A percentile compares a stretch with the other conserved stretches of the same genome.
Evolutionary conservation across 495 filamentous ascomycete species (phyloP).

Genomic region (Cryomyces antarcticus): DNA sequence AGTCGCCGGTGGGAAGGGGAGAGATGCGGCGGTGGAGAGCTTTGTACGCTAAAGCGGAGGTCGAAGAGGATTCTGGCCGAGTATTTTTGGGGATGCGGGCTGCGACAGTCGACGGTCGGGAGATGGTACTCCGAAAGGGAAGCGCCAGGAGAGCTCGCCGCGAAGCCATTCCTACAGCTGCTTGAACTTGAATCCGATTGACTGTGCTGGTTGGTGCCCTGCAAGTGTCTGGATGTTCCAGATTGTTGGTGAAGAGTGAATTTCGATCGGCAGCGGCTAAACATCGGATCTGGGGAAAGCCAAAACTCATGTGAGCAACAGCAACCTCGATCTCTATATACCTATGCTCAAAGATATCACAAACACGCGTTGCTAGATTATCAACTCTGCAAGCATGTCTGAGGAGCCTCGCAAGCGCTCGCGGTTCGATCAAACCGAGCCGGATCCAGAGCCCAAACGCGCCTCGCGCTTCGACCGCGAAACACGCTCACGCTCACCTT

Average conservation of each 20-base stretch:
- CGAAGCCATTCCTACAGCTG: conserved; percentile 15
- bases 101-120: conserved; percentile 6
- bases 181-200: background rate
- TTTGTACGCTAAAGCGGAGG: conserved; percentile 92
- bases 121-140: conserved; percentile 5
- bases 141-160: conserved; percentile 18
- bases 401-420: conserved; percentile 75
- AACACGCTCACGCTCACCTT: conserved; percentile 58
- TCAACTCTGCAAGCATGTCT: conserved; percentile 34
- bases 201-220: too few species aligned
- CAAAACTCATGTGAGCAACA: background rate
- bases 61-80: conserved; percentile 38
- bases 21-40: conserved; percentile 78
- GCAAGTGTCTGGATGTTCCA: too few species aligned
- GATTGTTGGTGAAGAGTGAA: too few species aligned
- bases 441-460: conserved; percentile 38
- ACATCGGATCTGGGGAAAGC: background rate
- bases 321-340: background rate
- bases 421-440: conserved; percentile 76
- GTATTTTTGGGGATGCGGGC: conserved; percentile 4
- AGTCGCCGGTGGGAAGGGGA: conserved; percentile 54
- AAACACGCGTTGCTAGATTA: background rate
- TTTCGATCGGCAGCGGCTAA: background rate
- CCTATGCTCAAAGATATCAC: background rate
- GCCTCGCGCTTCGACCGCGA: conserved; percentile 54